Conservation (phyloP, 257 asterid genomes). For the Primulina huaijiensis region DNA sequence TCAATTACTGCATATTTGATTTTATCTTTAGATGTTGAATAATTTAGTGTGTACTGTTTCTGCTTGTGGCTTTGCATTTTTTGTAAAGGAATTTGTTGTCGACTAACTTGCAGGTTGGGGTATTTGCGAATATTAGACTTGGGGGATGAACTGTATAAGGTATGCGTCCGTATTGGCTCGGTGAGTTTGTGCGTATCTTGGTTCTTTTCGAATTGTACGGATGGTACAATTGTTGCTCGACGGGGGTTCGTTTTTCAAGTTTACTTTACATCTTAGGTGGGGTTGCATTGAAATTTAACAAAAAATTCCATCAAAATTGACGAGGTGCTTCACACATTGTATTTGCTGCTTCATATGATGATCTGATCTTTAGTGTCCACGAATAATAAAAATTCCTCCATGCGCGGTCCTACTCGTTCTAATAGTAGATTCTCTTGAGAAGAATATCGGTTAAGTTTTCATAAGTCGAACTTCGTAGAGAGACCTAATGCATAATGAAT, state of each 20-base stretch:
- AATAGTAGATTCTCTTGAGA: conserved; percentile 5
- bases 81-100: conserved; percentile 15
- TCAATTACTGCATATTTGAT: background rate
- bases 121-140: conserved; percentile 38
- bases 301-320: too few species aligned
- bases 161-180: conserved; percentile 26
- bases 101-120: conserved; percentile 7
- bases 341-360: background rate
- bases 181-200: conserved; percentile 30
- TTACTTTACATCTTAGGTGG: background rate
- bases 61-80: background rate
- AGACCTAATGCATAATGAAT: background rate
- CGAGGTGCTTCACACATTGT: background rate
- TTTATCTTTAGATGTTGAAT: background rate
- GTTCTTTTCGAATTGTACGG: background rate
- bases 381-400: background rate
- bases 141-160: conserved; percentile 37
- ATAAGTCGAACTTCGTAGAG: background rate
- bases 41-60: background rate
- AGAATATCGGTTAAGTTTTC: background rate
- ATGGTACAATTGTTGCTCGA: background rate
- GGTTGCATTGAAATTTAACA: background rate
- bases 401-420: background rate
- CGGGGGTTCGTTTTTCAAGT: background rate
- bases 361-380: background rate